Conservation (phyloP, 441 rosid species). For the Gossypium lobatum region DNA sequence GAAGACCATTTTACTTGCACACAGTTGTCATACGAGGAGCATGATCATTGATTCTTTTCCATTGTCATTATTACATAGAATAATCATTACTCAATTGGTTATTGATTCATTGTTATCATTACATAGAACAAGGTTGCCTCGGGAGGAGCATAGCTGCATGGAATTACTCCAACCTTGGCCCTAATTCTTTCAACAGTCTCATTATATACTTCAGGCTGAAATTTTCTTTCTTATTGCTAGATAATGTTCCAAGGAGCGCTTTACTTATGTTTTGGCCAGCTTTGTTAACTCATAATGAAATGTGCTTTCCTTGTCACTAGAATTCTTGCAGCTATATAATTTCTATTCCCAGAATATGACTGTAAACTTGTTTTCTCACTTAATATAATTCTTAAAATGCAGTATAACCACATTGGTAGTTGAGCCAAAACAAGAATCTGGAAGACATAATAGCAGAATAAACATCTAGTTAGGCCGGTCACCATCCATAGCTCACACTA, state of each 20-base stretch:
- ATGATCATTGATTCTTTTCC: neutral
- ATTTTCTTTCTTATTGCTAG: neutral
- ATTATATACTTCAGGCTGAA: neutral
- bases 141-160: neutral
- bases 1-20: neutral
- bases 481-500: neutral
- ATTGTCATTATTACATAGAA: neutral
- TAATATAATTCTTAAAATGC: slow-evolving; percentile 2
- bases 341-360: neutral
- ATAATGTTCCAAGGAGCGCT: neutral
- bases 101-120: neutral
- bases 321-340: neutral
- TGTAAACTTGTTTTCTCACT: neutral
- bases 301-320: neutral
- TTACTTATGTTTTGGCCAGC: neutral
- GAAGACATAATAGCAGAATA: neutral
- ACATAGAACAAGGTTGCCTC: neutral
- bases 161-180: neutral
- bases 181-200: neutral
- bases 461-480: neutral
- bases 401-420: neutral
- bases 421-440: neutral
- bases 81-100: neutral
- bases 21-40: neutral
- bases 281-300: neutral